A percentile compares a stretch with the other conserved stretches of the same genome.
phyloP scores from a whole-genome alignment of 2,329 filamentous ascomycete genomes.

The Clonostachys chloroleuca region DNA sequence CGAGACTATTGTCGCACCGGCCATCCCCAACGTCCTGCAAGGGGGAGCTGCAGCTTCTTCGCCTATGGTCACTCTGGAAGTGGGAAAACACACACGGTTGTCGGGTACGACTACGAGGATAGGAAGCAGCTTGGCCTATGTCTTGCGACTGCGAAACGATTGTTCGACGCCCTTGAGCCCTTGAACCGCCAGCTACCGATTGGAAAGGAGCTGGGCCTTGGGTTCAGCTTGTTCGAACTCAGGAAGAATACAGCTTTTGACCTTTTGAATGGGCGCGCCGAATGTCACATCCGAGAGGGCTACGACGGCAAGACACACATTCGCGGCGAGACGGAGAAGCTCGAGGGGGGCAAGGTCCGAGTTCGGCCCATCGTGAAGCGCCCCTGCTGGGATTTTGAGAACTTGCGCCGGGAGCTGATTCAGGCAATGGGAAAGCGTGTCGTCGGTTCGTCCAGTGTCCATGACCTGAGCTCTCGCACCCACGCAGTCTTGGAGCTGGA shows the following conservation, averaged over 20 bases:
- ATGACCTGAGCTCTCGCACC: slow-evolving; percentile 37
- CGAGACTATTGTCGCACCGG: slow-evolving; percentile 21
- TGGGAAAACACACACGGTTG: slow-evolving; percentile 39
- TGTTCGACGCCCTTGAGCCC: slow-evolving; percentile 15
- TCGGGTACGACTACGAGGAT: slow-evolving; percentile 33
- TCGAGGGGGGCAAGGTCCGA: slow-evolving; percentile 31
- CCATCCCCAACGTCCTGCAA: slow-evolving; percentile 21
- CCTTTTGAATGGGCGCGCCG: slow-evolving; percentile 26
- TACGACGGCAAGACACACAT: slow-evolving; percentile 30
- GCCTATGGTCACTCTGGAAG: slow-evolving; percentile 44
- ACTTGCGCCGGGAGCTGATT: slow-evolving; percentile 18
- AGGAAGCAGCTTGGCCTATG: slow-evolving; percentile 25
- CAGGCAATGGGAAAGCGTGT: slow-evolving; percentile 19
- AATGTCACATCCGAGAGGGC: slow-evolving; percentile 34
- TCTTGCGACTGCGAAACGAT: slow-evolving; percentile 21
- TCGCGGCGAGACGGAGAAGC: slow-evolving; percentile 31
- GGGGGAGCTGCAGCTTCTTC: slow-evolving; percentile 35
- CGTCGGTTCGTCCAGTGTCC: slow-evolving; percentile 29
- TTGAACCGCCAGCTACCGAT: slow-evolving; percentile 9
- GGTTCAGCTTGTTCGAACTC: slow-evolving; percentile 32
- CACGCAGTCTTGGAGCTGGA: slow-evolving; percentile 37
- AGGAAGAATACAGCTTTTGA: slow-evolving; percentile 34
- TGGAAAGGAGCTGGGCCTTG: slow-evolving; percentile 19
- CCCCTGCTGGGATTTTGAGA: slow-evolving; percentile 27
- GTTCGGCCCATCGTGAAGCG: slow-evolving; percentile 27